phyloP scores from a whole-genome alignment of 352 stramenopile genomes.

The Phytophthora sansomeana region DNA sequence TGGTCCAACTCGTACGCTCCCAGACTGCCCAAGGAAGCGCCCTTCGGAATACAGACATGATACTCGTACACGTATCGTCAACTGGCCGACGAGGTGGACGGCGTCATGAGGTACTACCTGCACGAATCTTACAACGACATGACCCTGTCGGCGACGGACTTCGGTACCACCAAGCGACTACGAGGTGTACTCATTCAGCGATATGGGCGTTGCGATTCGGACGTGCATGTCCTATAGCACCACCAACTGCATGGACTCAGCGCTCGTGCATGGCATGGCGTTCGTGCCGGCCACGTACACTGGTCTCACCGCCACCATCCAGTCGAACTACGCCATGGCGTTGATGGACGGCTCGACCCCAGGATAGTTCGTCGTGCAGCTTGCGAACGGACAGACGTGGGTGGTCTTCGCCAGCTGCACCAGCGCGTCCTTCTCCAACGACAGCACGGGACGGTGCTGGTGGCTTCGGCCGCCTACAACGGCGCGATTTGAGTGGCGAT shows the following conservation, averaged over 20 bases:
- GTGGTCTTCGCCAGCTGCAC: conserved; percentile 51
- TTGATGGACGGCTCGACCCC: conserved; percentile 40
- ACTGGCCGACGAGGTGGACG: conserved; percentile 44
- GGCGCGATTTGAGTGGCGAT: conserved; percentile 56
- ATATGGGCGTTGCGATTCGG: conserved; percentile 59
- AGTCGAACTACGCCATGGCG: conserved; percentile 47
- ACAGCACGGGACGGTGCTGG: conserved; percentile 41
- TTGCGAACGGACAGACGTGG: conserved; percentile 67
- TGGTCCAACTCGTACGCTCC: conserved; percentile 74
- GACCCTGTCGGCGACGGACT: conserved; percentile 56
- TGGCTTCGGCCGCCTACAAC: conserved; percentile 37
- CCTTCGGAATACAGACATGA: no score
- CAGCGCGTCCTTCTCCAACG: conserved; percentile 38
- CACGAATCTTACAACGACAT: conserved; percentile 64
- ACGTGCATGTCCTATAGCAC: conserved; percentile 38
- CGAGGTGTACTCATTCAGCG: conserved; percentile 58
- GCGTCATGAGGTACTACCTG: conserved; percentile 54
- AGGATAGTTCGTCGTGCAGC: conserved; percentile 51
- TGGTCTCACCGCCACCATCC: conserved; percentile 47
- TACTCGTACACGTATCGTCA: conserved; percentile 54
- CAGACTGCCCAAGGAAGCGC: no score
- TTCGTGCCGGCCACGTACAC: conserved; percentile 59
- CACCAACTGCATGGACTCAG: conserved; percentile 46
- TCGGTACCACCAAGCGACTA: conserved; percentile 48
- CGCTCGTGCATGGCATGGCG: conserved; percentile 61